Evolutionary conservation across 169 alveolate species (phyloP), one percentile per base, ranked within the genome.

Genomic region (Cryptosporidium muris): DNA sequence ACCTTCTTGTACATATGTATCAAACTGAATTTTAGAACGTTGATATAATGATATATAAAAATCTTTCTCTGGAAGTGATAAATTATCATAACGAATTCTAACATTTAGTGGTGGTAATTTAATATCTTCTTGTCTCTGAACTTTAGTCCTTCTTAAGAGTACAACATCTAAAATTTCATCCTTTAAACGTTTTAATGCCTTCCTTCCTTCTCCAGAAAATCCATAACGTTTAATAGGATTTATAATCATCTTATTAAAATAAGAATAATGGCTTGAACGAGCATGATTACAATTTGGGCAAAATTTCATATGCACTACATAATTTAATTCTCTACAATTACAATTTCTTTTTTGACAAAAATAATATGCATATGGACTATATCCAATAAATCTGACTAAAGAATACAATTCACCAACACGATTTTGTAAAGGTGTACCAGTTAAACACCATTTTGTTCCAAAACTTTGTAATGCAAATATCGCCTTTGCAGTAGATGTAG

Each of bases 381-480:
- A 94, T 91, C 94, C 95, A 60, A 97, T 65, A 88, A 96, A 97
- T 65, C 97, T 93, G 38, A 98, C 89, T 52, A 98, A 91, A 64
- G 97, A 91, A 94, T 94, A 97, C 67, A 98, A 92, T 85, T 98
- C 99, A 45, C 97, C 96, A 12, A 98, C 94, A 43, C 98, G 91
- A 91, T 98, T 98, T 89, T 97, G 97, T 25, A 98, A 93, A 5
- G 99, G 99, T 2, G 99, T 98, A 36, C 99, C 99, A 9, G 99
- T 96, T 80, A 97, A 92, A 82, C 98, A 95, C 97, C 98, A 95
- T 80, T 97, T 94, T 85, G 95, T 88, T 14, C 91, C 91, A 9
- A 94, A 91, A 43, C 94, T 89, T 14, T 89, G 67, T 56, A 92
- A 74, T 51, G 93, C 93, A 81, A 92, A 91, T 0, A 91, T 93